These are phyloP conservation scores for Vachellia collinsii DNA, from an alignment of 306 rosid species.

Conservation along the genomic window DNA sequence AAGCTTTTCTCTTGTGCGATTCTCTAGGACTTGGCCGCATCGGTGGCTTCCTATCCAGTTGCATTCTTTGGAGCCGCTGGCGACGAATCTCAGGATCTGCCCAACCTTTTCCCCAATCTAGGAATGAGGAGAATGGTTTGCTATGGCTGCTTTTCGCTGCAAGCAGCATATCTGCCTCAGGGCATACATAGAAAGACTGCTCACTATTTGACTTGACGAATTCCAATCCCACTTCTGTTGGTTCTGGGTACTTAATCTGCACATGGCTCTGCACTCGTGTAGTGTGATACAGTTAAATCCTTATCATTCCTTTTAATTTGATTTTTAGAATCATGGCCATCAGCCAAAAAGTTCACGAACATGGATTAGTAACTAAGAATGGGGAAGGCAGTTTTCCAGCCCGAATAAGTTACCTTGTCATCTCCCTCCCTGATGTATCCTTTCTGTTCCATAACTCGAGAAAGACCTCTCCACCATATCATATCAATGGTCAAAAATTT, in stretches of 20 bases:
- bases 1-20: conserved; percentile 46
- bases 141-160: conserved; percentile 45
- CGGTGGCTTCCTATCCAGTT: conserved; percentile 37
- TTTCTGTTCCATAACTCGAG: conserved; percentile 77
- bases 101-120: conserved; percentile 94
- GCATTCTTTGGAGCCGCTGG: conserved; percentile 67
- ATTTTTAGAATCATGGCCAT: too few relatives aligned
- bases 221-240: conserved; percentile 70
- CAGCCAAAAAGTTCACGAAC: not conserved
- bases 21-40: conserved; percentile 43
- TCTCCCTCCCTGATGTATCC: conserved; percentile 77
- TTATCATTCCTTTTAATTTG: too few relatives aligned
- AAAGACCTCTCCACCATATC: conserved; percentile 94
- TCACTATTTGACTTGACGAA: conserved; percentile 51
- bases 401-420: conserved; percentile 55
- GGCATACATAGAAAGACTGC: conserved; percentile 60
- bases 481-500: conserved; percentile 65
- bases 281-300: conserved; percentile 20
- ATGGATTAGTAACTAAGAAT: not conserved
- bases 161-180: conserved; percentile 91
- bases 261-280: conserved; percentile 61
- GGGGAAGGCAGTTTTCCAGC: conserved; percentile 8
- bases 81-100: conserved; percentile 95
- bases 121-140: conserved; percentile 69
- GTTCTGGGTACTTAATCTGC: conserved; percentile 73